Percentiles rank a stretch among this genome's conserved stretches.
Conservation (phyloP, 495 filamentous ascomycete genomes). For the Venustampulla echinocandica region DNA sequence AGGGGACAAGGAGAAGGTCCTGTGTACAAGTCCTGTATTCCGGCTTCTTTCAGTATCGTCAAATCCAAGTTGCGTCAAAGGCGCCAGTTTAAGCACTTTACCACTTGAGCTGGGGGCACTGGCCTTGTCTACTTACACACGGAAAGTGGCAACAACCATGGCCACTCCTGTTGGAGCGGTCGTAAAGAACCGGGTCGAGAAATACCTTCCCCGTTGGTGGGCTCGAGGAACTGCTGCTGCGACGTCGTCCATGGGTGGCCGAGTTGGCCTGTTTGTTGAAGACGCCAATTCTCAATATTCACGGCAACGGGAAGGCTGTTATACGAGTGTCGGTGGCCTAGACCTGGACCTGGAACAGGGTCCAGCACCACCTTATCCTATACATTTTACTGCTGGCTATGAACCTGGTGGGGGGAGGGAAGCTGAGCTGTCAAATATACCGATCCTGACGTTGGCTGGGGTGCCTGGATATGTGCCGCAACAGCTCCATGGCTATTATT, state of each 20-base stretch:
- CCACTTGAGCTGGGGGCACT: conserved; percentile 57
- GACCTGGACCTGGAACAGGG: conserved; percentile 36
- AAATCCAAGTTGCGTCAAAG: conserved; percentile 49
- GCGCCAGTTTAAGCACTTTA: conserved; percentile 54
- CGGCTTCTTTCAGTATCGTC: conserved; percentile 52
- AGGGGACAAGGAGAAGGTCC: conserved; percentile 40
- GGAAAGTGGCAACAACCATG: conserved; percentile 36
- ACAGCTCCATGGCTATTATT: conserved; percentile 50
- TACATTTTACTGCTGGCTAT: conserved; percentile 42
- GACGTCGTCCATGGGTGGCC: too few species aligned
- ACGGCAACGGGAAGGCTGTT: conserved; percentile 14
- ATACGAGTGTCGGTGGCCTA: conserved; percentile 13
- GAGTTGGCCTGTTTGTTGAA: conserved; percentile 26
- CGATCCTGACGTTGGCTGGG: conserved; percentile 34
- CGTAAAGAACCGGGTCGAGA: conserved; percentile 29
- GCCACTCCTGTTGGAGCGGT: conserved; percentile 38
- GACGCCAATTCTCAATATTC: conserved; percentile 19
- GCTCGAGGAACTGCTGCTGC: conserved; percentile 33
- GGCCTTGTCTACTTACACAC: conserved; percentile 44
- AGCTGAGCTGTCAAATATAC: conserved; percentile 24
- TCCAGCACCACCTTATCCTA: conserved; percentile 48
- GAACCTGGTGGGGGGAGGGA: conserved; percentile 27
- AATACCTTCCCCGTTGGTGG: conserved; percentile 26
- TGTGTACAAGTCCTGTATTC: conserved; percentile 57
- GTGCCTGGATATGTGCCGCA: conserved; percentile 38